Evolutionary conservation across 306 rosid genomes (phyloP), one percentile per base, ranked within the genome.

Genomic region (Vigna hirtella): DNA sequence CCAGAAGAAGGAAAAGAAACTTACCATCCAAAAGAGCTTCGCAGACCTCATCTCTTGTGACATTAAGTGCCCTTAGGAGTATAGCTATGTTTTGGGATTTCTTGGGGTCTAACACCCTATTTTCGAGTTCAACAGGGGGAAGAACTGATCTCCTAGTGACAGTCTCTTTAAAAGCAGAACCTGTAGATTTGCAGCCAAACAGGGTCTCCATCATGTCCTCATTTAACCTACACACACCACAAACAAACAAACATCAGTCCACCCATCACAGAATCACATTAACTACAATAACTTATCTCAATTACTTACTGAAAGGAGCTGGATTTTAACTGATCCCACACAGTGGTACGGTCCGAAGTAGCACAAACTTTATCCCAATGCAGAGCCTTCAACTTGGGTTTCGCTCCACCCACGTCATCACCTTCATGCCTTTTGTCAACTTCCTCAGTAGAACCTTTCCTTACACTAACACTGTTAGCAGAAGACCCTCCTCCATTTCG

Each of bases 321-420:
- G 13, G 97, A 93, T 84, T 95, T 95, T 42, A 95, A 91, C 85
- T 95, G 98, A 85, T 95, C 98, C 99, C 99, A 95, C 5, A 95
- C 99, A 3, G 99, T 95, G 43, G 98, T 98, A 30, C 93, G 90
- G 72, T 93, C 96, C 8, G 99, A 95, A 48, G 97, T 93, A 66
- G 99, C 94, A 56, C 91, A 88, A 24, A 95, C 99, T 89, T 95
- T 95, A 85, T 95, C 99, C 99, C 99, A 95, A 80, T 95, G 99
- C 84, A 95, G 78, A 71, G 99, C 86, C 91, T 93, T 95, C 84
- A 95, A 73, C 83, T 88, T 93, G 34, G 99, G 98, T 81, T 88
- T 95, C 17, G 82, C 81, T 66, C 88, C 96, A 4, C 92, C 93
- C 66, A 84, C 64, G 24, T 89, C 98, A 24, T 91, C 93, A 22